Evolutionary conservation across 192 early-diverging fungal genomes (phyloP).

Genomic region (Endogone sp.): DNA sequence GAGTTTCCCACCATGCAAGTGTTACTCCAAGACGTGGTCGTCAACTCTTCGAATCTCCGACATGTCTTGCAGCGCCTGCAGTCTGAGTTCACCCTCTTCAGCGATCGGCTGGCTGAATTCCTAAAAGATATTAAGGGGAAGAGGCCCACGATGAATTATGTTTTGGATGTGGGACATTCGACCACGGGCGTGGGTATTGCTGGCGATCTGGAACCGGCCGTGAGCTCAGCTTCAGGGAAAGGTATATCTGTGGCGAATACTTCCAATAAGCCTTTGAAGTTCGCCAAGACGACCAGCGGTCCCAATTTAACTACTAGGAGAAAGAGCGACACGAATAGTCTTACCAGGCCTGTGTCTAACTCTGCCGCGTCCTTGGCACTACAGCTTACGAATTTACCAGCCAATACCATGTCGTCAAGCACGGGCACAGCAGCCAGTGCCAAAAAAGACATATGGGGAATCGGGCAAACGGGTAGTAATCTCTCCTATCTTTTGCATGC

Average conservation of each 20-base stretch:
- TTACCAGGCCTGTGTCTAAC: constrained; percentile 1
- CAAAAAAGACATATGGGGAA: constrained; percentile 49
- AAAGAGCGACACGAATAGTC: constrained; percentile 1
- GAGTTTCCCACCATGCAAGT: constrained; percentile 58
- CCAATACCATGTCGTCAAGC: neutral
- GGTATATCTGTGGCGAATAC: neutral
- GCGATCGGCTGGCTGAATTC: constrained; percentile 36
- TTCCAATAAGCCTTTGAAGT: neutral
- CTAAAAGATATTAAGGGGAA: constrained; percentile 32
- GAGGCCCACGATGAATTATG: constrained; percentile 41
- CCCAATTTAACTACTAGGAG: neutral
- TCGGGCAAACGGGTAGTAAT: constrained; percentile 52
- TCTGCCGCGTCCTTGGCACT: neutral
- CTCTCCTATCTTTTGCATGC: constrained; percentile 53
- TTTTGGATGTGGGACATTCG: constrained; percentile 30
- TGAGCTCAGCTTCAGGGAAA: neutral
- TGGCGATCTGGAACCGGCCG: neutral
- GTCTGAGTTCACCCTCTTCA: constrained; percentile 35
- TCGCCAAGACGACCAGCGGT: neutral
- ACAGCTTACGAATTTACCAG: neutral
- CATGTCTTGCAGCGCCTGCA: constrained; percentile 35
- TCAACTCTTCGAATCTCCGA: constrained; percentile 30
- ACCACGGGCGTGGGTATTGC: constrained; percentile 7
- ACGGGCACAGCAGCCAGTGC: constrained; percentile 2
- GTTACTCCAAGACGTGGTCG: constrained; percentile 41